Conservation (phyloP, 1,139 yeast species). For the Saccharomyces hybrid region DNA sequence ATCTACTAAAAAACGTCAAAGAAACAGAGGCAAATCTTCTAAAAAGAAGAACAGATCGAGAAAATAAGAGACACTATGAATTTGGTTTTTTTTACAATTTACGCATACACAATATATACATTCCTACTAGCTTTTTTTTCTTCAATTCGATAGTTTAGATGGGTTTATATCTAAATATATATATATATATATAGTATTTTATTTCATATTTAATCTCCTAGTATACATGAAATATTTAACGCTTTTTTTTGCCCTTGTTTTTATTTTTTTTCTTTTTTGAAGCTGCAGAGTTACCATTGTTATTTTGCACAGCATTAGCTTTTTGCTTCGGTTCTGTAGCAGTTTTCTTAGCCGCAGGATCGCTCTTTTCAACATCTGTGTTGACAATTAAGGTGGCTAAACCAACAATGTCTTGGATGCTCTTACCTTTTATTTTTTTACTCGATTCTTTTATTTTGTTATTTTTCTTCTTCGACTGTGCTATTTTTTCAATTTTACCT, state of each 20-base stretch:
- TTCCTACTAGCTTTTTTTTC: background rate
- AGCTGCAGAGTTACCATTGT: background rate
- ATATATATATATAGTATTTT: conserved; percentile 5
- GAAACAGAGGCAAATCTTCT: conserved; percentile 9
- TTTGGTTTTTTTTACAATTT: background rate
- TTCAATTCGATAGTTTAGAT: background rate
- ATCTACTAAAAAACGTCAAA: conserved; percentile 1
- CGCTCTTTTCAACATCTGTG: conserved; percentile 24
- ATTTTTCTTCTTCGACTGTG: conserved; percentile 3
- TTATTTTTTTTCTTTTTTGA: conserved; percentile 14
- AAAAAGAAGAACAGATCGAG: conserved; percentile 24
- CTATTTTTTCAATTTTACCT: conserved; percentile 18
- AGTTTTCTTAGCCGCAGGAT: conserved; percentile 8
- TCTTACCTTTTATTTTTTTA: conserved; percentile 3
- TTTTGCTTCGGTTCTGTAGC: conserved; percentile 9
- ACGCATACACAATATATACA: conserved; percentile 2
- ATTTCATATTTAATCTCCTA: background rate
- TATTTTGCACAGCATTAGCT: conserved; percentile 4
- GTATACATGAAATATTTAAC: conserved; percentile 7
- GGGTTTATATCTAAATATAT: conserved; percentile 1
- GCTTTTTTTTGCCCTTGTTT: conserved; percentile 23
- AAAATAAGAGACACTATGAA: conserved; percentile 9
- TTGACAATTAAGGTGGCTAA: conserved; percentile 26
- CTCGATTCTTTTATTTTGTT: conserved; percentile 7
- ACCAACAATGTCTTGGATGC: conserved; percentile 21